These are phyloP conservation scores for Adiantum capillusveneris DNA, from an alignment of 75 land plant species.

Conservation along the genomic window DNA sequence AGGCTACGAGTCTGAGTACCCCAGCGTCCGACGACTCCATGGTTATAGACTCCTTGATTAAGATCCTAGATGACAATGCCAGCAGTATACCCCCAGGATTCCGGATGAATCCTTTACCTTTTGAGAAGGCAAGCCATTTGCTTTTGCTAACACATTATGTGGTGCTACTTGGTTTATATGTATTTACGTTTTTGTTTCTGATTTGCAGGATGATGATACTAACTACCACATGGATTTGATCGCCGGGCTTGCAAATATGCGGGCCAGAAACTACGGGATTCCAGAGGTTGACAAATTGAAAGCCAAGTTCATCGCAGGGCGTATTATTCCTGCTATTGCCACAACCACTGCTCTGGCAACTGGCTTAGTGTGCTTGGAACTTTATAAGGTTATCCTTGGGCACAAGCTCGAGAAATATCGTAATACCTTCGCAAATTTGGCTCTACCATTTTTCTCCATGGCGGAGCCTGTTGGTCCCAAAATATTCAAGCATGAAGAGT, in stretches of 20 bases:
- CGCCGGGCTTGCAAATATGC: conserved; percentile 87
- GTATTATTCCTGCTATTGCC: conserved; percentile 91
- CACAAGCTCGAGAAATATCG: conserved; percentile 72
- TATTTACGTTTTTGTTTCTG: neutral
- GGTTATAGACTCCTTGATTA: conserved; percentile 49
- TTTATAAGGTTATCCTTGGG: conserved; percentile 67
- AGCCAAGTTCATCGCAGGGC: conserved; percentile 90
- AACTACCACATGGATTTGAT: conserved; percentile 91
- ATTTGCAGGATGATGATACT: conserved; percentile 74
- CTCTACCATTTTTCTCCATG: conserved; percentile 82
- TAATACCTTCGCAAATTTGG: conserved; percentile 82
- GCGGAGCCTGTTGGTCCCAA: conserved; percentile 95
- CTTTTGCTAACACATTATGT: neutral
- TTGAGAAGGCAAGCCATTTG: conserved; percentile 67
- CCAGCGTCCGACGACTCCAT: conserved; percentile 66
- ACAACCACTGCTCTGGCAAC: conserved; percentile 94
- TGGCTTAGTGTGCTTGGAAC: conserved; percentile 87
- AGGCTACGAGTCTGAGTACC: conserved; percentile 48
- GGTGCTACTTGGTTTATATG: too few relatives aligned
- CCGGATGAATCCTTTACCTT: conserved; percentile 60
- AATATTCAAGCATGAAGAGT: conserved; percentile 48
- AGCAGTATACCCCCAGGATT: conserved; percentile 51
- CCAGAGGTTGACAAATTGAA: conserved; percentile 95
- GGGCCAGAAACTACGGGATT: conserved; percentile 87
- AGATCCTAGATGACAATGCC: conserved; percentile 42